A percentile compares a stretch with the other conserved stretches of the same genome.
These are phyloP conservation scores for Sisymbrium irio DNA, from an alignment of 345 rosid genomes.

Conservation along the genomic window DNA sequence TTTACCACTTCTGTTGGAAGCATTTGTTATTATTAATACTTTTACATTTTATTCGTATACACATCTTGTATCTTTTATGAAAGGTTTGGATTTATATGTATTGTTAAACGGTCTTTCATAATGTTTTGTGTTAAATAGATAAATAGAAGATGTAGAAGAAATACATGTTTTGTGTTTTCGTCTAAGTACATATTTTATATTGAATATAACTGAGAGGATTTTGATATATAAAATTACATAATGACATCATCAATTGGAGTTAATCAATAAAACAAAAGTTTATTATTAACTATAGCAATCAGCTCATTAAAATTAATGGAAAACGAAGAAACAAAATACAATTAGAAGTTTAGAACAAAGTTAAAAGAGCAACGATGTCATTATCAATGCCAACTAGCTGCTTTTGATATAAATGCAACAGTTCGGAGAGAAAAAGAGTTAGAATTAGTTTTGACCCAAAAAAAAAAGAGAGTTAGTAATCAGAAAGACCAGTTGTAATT, in stretches of 20 bases:
- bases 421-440: background rate
- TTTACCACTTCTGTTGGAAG: background rate
- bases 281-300: background rate
- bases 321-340: background rate
- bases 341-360: background rate
- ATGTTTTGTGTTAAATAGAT: background rate
- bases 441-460: background rate
- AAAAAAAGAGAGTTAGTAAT: conserved; percentile 27
- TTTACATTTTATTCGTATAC: background rate
- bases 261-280: background rate
- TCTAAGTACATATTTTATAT: background rate
- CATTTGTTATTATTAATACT: background rate
- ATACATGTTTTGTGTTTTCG: background rate
- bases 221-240: background rate
- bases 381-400: conserved; percentile 34
- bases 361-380: conserved; percentile 20
- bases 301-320: background rate
- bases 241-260: background rate
- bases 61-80: background rate
- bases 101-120: background rate
- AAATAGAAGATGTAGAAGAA: background rate
- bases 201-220: background rate
- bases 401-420: conserved; percentile 26
- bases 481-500: background rate
- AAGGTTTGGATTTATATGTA: background rate